phyloP scores from a whole-genome alignment of 768 basidiomycete genomes.

The Mycena galopus region DNA sequence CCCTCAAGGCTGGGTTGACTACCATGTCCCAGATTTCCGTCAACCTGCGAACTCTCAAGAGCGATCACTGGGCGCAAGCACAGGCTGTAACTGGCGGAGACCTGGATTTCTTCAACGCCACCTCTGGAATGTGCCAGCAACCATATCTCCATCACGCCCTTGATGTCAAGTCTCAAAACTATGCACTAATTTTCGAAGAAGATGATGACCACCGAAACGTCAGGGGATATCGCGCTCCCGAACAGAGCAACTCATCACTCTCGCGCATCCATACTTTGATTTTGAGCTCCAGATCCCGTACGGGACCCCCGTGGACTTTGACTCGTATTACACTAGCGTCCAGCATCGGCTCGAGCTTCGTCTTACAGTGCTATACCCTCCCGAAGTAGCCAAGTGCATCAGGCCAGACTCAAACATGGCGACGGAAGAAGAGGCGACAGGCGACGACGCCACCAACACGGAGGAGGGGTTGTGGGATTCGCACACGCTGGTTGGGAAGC shows the following conservation, averaged over 20 bases:
- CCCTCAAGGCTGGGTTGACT: slow-evolving; percentile 4
- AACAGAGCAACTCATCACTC: neutral
- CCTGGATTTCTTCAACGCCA: neutral
- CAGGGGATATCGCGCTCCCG: no score
- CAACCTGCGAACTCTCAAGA: neutral
- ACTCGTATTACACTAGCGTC: slow-evolving; percentile 5
- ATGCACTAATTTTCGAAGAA: neutral
- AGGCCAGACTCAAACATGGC: neutral
- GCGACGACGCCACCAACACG: neutral
- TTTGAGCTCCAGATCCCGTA: slow-evolving; percentile 14
- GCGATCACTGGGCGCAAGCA: slow-evolving; percentile 13
- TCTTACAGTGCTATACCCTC: slow-evolving; percentile 9
- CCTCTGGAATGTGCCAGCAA: neutral
- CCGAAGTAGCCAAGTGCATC: slow-evolving; percentile 4
- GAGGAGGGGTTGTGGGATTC: slow-evolving; percentile 25
- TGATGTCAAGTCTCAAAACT: neutral
- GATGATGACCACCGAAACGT: no score
- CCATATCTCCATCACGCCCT: neutral
- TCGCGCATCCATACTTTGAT: neutral
- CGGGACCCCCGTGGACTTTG: neutral
- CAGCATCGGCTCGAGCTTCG: neutral
- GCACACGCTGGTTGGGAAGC: neutral
- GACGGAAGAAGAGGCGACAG: neutral
- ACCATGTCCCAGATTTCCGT: slow-evolving; percentile 15
- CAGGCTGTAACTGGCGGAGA: slow-evolving; percentile 8